Evolutionary conservation across 2,329 filamentous ascomycete genomes (phyloP).

Genomic region (Pseudopyricularia javanii): DNA sequence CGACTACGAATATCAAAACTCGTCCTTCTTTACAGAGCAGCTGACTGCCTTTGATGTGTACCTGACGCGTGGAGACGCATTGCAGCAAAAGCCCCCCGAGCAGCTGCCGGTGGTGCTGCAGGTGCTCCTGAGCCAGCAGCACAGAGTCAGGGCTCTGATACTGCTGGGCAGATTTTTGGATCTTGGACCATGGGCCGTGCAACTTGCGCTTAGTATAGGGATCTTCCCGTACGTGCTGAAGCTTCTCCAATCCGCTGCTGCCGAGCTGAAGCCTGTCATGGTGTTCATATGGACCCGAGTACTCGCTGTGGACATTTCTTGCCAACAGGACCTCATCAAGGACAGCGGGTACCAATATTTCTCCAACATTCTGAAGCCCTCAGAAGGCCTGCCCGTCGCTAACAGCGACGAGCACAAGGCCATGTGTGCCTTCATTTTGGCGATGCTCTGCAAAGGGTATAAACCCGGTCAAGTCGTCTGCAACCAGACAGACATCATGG

Average conservation of each 20-base stretch:
- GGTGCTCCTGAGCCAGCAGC: constrained; percentile 89
- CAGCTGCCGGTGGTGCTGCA: constrained; percentile 94
- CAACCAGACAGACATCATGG: constrained; percentile 80
- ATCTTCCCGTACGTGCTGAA: constrained; percentile 99
- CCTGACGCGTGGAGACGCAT: constrained; percentile 65
- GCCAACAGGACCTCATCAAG: constrained; percentile 87
- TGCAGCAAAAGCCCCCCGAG: constrained; percentile 78
- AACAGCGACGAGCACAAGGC: constrained; percentile 92
- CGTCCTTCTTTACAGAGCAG: constrained; percentile 93
- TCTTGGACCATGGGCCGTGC: constrained; percentile 95
- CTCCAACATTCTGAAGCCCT: constrained; percentile 78
- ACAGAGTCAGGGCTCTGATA: constrained; percentile 81
- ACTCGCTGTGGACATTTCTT: constrained; percentile 85
- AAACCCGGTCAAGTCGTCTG: constrained; percentile 86
- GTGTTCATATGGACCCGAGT: constrained; percentile 98
- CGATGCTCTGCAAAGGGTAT: constrained; percentile 94
- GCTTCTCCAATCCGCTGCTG: constrained; percentile 83
- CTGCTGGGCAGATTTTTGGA: constrained; percentile 88
- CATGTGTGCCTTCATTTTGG: constrained; percentile 97
- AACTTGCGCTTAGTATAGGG: constrained; percentile 89
- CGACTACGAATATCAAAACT: constrained; percentile 89
- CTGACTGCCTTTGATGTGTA: constrained; percentile 96
- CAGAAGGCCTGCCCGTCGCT: constrained; percentile 69
- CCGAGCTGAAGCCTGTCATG: constrained; percentile 95
- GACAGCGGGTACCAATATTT: constrained; percentile 98